Evolutionary conservation across 192 early-diverging fungal species (phyloP).

Genomic region (Podila verticillata): DNA sequence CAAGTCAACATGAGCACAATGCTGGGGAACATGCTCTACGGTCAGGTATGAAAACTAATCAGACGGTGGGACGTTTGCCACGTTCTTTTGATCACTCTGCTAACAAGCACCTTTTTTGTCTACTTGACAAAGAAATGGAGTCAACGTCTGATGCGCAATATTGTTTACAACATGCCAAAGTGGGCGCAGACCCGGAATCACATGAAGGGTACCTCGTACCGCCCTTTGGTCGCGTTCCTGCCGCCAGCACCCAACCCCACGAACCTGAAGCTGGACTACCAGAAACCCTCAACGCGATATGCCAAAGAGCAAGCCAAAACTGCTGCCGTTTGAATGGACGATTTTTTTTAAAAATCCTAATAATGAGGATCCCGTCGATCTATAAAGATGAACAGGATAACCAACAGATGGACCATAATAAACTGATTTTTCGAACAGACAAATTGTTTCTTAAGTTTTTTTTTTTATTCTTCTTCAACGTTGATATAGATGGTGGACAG

Average conservation of each 20-base stretch:
- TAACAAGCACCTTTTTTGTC: no score
- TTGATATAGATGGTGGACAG: no score
- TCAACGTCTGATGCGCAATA: neutral
- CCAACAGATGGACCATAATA: no score
- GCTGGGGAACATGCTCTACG: neutral
- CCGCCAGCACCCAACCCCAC: neutral
- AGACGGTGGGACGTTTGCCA: no score
- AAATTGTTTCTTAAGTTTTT: no score
- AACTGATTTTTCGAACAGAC: no score
- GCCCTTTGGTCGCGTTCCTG: neutral
- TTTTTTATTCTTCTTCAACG: no score
- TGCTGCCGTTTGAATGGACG: no score
- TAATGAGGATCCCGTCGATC: no score
- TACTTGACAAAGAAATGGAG: constrained; percentile 5
- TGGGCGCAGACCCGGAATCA: neutral
- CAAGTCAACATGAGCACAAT: neutral
- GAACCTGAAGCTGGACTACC: neutral
- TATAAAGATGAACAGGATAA: no score
- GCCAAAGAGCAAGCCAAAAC: neutral
- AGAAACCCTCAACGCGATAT: neutral
- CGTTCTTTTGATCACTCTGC: no score
- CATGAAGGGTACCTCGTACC: neutral
- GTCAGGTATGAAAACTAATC: neutral
- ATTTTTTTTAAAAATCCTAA: no score
- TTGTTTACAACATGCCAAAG: neutral